A percentile compares a stretch with the other conserved stretches of the same genome.
Conservation (phyloP, 2,329 filamentous ascomycete species). For the Ophiostoma tasmaniense region DNA sequence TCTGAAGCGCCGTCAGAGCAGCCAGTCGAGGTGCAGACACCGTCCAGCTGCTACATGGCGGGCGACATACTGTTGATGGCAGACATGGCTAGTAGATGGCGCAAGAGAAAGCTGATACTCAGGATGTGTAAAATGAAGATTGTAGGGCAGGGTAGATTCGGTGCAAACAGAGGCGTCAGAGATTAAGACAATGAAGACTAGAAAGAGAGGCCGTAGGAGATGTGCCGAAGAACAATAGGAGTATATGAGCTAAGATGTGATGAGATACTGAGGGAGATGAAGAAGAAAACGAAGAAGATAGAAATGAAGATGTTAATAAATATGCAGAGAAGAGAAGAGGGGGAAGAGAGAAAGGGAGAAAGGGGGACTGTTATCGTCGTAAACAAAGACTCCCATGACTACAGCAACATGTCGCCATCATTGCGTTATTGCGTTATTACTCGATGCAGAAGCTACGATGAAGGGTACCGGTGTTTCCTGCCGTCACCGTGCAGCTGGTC, state of each 20-base stretch:
- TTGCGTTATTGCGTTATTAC: neutral
- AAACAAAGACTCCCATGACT: neutral
- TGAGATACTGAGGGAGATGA: neutral
- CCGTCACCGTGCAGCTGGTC: neutral
- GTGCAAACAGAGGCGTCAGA: neutral
- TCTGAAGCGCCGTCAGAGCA: constrained; percentile 10
- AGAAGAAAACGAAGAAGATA: neutral
- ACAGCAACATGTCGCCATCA: neutral
- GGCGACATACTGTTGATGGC: neutral
- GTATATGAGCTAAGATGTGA: constrained; percentile 7
- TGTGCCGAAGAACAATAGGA: neutral
- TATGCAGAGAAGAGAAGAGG: neutral
- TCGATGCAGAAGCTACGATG: neutral
- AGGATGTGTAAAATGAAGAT: neutral
- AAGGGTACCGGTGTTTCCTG: neutral
- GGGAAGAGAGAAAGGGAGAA: neutral
- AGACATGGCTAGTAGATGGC: neutral
- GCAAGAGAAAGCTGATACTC: neutral
- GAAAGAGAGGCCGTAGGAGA: neutral
- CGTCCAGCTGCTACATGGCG: constrained; percentile 12
- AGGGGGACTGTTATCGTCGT: neutral
- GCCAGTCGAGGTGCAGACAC: constrained; percentile 9
- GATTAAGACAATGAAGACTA: neutral
- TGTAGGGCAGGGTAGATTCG: too few relatives aligned
- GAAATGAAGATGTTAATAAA: neutral